Percentiles rank a stretch among this genome's conserved stretches.
phyloP scores from a whole-genome alignment of 2,329 filamentous ascomycete genomes.

The Arthrobotrys conoides region DNA sequence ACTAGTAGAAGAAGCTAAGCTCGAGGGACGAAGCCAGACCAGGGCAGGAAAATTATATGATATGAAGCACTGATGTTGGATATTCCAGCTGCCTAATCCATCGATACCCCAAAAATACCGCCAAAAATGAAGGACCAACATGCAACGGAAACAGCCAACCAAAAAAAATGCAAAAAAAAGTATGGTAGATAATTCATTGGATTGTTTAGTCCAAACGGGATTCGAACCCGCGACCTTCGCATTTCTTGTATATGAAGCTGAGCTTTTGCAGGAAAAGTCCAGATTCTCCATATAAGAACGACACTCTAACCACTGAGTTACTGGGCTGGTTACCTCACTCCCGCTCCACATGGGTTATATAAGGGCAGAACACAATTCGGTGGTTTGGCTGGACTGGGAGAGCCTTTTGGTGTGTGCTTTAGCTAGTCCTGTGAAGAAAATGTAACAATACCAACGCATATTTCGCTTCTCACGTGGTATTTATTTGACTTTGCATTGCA shows the following conservation, averaged over 20 bases:
- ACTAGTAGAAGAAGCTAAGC: too few species aligned
- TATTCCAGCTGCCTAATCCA: slow-evolving; percentile 18
- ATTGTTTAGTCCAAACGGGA: slow-evolving; percentile 59
- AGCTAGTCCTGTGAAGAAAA: neutral
- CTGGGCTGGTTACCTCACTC: slow-evolving; percentile 56
- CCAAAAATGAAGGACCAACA: neutral
- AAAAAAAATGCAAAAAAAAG: slow-evolving; percentile 40
- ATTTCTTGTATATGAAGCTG: slow-evolving; percentile 60
- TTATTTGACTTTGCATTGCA: too few species aligned
- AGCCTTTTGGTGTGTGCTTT: neutral
- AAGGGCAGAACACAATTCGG: slow-evolving; percentile 10
- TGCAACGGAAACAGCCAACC: slow-evolving; percentile 4
- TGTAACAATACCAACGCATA: slow-evolving; percentile 11
- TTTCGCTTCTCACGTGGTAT: too few species aligned
- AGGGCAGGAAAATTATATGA: neutral
- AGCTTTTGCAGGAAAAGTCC: neutral
- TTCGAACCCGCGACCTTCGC: slow-evolving; percentile 61
- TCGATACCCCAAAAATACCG: slow-evolving; percentile 18
- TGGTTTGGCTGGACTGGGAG: neutral
- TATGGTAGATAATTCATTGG: slow-evolving; percentile 46
- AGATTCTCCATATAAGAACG: slow-evolving; percentile 60
- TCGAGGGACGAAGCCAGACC: too few species aligned
- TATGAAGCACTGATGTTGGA: neutral
- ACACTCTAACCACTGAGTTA: slow-evolving; percentile 62
- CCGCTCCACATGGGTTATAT: slow-evolving; percentile 14